These are phyloP conservation scores for Artemisia princeps DNA, from an alignment of 140 eudicot genomes.

Conservation along the genomic window DNA sequence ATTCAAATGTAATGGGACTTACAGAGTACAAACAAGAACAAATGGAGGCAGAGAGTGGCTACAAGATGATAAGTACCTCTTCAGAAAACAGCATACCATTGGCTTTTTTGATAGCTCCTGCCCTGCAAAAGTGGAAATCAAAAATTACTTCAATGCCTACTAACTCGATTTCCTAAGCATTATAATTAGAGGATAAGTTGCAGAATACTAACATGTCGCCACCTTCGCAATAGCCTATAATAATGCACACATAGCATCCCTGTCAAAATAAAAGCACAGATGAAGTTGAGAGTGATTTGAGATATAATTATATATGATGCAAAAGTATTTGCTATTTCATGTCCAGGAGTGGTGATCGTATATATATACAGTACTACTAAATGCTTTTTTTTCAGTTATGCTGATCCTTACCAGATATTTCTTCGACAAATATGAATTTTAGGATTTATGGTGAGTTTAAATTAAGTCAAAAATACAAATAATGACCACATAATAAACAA, in stretches of 20 bases:
- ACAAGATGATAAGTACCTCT: conserved; percentile 50
- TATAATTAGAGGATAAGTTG: conserved; percentile 19
- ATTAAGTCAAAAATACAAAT: background rate
- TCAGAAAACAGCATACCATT: conserved; percentile 74
- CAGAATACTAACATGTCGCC: conserved; percentile 89
- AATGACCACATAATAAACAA: conserved; percentile 16
- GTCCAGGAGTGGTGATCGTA: no score
- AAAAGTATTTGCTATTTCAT: background rate
- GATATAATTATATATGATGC: conserved; percentile 12
- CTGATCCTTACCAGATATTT: conserved; percentile 5
- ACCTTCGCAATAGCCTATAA: conserved; percentile 95
- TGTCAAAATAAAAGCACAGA: conserved; percentile 28
- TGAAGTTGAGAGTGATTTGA: conserved; percentile 9
- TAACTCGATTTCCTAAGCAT: conserved; percentile 4
- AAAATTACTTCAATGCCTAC: conserved; percentile 14
- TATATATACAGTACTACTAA: no score
- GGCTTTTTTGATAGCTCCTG: conserved; percentile 80
- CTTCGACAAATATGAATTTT: background rate
- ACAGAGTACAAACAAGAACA: conserved; percentile 8
- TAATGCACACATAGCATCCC: conserved; percentile 98
- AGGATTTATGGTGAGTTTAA: background rate
- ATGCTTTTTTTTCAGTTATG: background rate
- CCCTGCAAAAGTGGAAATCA: conserved; percentile 44
- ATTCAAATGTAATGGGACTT: background rate
- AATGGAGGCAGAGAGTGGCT: conserved; percentile 6